Evolutionary conservation across 495 filamentous ascomycete genomes (phyloP).

Genomic region (Clohesyomyces aquaticus): DNA sequence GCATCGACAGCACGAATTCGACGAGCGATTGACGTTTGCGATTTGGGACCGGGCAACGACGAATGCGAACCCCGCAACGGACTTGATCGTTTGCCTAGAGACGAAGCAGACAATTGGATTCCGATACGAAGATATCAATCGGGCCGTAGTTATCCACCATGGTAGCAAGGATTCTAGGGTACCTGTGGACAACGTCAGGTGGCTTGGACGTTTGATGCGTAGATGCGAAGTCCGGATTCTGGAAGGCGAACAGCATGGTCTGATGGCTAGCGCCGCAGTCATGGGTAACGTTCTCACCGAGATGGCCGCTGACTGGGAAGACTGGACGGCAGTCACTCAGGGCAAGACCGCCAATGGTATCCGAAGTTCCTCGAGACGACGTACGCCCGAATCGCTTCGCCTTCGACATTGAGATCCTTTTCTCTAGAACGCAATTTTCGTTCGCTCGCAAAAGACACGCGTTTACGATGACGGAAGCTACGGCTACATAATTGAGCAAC

Average conservation of each 20-base stretch:
- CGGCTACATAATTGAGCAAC: conserved; percentile 3
- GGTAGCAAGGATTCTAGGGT: conserved; percentile 89
- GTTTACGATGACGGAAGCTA: conserved; percentile 3
- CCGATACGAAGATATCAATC: conserved; percentile 92
- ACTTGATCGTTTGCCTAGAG: conserved; percentile 91
- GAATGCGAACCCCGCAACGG: conserved; percentile 90
- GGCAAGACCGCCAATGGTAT: conserved; percentile 21
- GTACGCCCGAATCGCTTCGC: conserved; percentile 24
- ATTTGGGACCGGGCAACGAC: conserved; percentile 96
- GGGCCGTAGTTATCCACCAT: conserved; percentile 90
- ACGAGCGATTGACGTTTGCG: conserved; percentile 80
- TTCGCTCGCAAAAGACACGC: neutral
- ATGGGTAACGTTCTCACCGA: conserved; percentile 94
- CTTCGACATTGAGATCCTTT: neutral
- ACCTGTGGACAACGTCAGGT: conserved; percentile 90
- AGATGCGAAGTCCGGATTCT: conserved; percentile 79
- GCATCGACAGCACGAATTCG: conserved; percentile 79
- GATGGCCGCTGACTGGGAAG: conserved; percentile 92
- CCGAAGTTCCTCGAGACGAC: conserved; percentile 15
- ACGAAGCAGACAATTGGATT: conserved; percentile 91
- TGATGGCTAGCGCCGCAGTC: conserved; percentile 92
- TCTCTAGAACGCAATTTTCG: neutral
- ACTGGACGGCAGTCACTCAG: conserved; percentile 60
- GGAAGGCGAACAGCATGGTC: conserved; percentile 89
- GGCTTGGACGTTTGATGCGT: conserved; percentile 90